A percentile compares a stretch with the other conserved stretches of the same genome.
These are phyloP conservation scores for Linaria vulgaris DNA, from an alignment of 257 asterid genomes.

Conservation along the genomic window DNA sequence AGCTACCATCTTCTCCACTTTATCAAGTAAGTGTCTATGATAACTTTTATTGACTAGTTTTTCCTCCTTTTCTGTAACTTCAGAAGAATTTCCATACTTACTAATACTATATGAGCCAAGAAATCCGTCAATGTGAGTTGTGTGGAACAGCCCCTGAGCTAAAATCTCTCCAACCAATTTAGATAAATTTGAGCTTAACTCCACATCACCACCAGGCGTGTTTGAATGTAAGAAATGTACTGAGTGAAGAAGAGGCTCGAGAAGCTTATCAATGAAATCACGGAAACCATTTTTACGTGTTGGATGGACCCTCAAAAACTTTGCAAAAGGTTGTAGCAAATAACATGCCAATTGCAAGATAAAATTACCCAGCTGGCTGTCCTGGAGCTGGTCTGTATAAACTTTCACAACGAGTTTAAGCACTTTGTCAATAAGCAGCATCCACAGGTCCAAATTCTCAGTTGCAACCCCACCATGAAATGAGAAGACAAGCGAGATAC, in stretches of 20 bases:
- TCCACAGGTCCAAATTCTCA: conserved; percentile 75
- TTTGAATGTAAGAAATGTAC: conserved; percentile 44
- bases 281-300: conserved; percentile 67
- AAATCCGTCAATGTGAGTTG: conserved; percentile 79
- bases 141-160: conserved; percentile 84
- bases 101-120: conserved; percentile 54
- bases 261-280: conserved; percentile 73
- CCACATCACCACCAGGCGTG: conserved; percentile 34
- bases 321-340: conserved; percentile 73
- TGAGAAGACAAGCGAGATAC: conserved; percentile 61
- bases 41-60: conserved; percentile 67
- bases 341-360: conserved; percentile 46
- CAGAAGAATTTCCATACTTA: conserved; percentile 49
- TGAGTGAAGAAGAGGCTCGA: conserved; percentile 63
- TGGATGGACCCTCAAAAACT: conserved; percentile 76
- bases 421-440: conserved; percentile 41
- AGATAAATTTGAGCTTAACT: conserved; percentile 38
- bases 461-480: conserved; percentile 71
- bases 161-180: conserved; percentile 67
- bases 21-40: conserved; percentile 80
- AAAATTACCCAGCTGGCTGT: conserved; percentile 43
- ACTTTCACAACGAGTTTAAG: conserved; percentile 51
- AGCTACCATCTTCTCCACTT: conserved; percentile 65
- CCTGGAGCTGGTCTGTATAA: conserved; percentile 41
- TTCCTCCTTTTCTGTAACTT: conserved; percentile 44